A percentile compares a stretch with the other conserved stretches of the same genome.
Evolutionary conservation across 495 filamentous ascomycete genomes (phyloP).

Genomic region (Parachaetomium inaequale): DNA sequence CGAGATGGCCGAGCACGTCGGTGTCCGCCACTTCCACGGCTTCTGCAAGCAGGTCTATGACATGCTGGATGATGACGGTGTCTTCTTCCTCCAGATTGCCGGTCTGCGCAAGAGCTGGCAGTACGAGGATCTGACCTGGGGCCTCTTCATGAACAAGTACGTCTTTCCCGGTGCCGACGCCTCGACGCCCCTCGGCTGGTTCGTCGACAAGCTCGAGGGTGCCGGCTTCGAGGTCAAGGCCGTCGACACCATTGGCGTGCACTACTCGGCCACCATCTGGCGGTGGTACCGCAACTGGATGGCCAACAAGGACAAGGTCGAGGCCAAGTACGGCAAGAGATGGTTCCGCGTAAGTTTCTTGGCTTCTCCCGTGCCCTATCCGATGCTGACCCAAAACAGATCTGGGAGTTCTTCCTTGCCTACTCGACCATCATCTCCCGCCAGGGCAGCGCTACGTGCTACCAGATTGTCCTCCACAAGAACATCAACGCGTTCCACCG

Average conservation of each 20-base stretch:
- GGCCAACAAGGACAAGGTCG: slow-evolving; percentile 89
- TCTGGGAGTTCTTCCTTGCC: slow-evolving; percentile 98
- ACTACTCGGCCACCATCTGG: slow-evolving; percentile 97
- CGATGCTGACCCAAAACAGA: slow-evolving; percentile 48
- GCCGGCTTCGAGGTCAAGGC: slow-evolving; percentile 76
- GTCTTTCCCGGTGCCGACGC: slow-evolving; percentile 87
- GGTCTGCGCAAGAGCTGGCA: slow-evolving; percentile 81
- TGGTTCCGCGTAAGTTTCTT: slow-evolving; percentile 84
- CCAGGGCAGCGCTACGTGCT: slow-evolving; percentile 92
- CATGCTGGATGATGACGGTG: slow-evolving; percentile 84
- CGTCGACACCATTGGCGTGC: slow-evolving; percentile 86
- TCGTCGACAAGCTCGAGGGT: slow-evolving; percentile 64
- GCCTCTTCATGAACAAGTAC: slow-evolving; percentile 90
- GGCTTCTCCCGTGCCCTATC: background rate
- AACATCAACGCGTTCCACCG: slow-evolving; percentile 97
- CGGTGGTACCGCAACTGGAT: slow-evolving; percentile 99
- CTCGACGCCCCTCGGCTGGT: slow-evolving; percentile 71
- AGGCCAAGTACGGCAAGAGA: slow-evolving; percentile 88
- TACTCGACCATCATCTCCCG: slow-evolving; percentile 89
- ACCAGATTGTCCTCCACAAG: slow-evolving; percentile 93
- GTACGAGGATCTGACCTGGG: slow-evolving; percentile 85
- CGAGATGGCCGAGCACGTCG: slow-evolving; percentile 90
- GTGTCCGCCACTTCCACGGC: slow-evolving; percentile 64
- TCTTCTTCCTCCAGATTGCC: slow-evolving; percentile 80
- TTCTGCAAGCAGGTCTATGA: slow-evolving; percentile 74